Conservation (phyloP, 768 basidiomycete genomes). For the Lentinula lateritia region DNA sequence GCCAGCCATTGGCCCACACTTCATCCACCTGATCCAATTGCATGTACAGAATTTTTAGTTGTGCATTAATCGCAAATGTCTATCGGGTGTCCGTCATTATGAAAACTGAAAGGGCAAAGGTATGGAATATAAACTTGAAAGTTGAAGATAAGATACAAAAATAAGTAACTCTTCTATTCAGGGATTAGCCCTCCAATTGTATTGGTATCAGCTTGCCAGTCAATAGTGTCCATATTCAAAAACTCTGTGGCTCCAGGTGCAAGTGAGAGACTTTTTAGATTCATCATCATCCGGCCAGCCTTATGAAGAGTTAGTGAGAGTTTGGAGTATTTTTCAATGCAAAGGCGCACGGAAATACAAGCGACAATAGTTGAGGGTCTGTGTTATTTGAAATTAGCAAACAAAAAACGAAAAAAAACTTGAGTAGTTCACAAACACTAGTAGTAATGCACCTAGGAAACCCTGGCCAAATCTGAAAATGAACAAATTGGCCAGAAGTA, state of each 20-base stretch:
- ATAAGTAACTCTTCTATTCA: too few species aligned
- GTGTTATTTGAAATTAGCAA: neutral
- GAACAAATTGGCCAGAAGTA: slow-evolving; percentile 16
- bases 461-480: slow-evolving; percentile 14
- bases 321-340: neutral
- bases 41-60: too few species aligned
- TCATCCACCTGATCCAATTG: too few species aligned
- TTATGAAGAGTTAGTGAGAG: neutral
- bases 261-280: slow-evolving; percentile 7
- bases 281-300: slow-evolving; percentile 22
- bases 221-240: too few species aligned
- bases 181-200: too few species aligned
- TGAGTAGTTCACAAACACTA: slow-evolving; percentile 12
- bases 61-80: too few species aligned
- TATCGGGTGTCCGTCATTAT: too few species aligned
- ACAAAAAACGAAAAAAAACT: neutral
- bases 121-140: too few species aligned
- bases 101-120: too few species aligned
- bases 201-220: too few species aligned
- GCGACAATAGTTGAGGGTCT: slow-evolving; percentile 14
- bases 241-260: neutral
- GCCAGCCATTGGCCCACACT: too few species aligned
- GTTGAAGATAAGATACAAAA: too few species aligned
- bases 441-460: slow-evolving; percentile 16
- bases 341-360: slow-evolving; percentile 11